A percentile compares a stretch with the other conserved stretches of the same genome.
Evolutionary conservation across 495 filamentous ascomycete species (phyloP).

Genomic region (Daldinia decipiens): DNA sequence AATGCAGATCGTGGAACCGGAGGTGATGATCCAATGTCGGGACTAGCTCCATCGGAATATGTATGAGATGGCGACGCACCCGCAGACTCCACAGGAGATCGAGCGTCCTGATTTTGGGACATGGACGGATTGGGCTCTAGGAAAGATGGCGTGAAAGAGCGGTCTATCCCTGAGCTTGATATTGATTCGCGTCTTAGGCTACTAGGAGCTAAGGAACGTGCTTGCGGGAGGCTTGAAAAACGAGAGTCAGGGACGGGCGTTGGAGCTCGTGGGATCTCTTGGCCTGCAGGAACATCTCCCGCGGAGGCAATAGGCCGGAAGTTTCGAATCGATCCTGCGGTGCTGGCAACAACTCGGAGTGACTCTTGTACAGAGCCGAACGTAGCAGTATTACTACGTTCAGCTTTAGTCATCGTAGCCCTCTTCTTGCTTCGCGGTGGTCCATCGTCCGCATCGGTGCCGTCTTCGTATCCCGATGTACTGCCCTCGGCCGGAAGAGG

Average conservation of each 20-base stretch:
- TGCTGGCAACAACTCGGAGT: slow-evolving; percentile 87
- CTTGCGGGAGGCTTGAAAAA: slow-evolving; percentile 44
- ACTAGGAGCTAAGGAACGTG: slow-evolving; percentile 33
- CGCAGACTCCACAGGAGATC: slow-evolving; percentile 58
- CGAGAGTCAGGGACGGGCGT: slow-evolving; percentile 73
- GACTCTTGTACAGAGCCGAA: slow-evolving; percentile 79
- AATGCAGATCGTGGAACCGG: slow-evolving; percentile 68
- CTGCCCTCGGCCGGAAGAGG: slow-evolving; percentile 57
- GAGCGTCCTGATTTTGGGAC: slow-evolving; percentile 50
- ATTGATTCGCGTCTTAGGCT: slow-evolving; percentile 41
- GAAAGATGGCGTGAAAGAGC: slow-evolving; percentile 23
- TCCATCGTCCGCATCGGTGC: slow-evolving; percentile 72
- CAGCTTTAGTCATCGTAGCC: slow-evolving; percentile 75
- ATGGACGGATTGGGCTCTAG: slow-evolving; percentile 35
- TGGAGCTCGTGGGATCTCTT: slow-evolving; percentile 81
- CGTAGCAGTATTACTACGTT: slow-evolving; percentile 72
- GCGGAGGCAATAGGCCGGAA: slow-evolving; percentile 78
- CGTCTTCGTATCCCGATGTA: slow-evolving; percentile 74
- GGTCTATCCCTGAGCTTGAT: slow-evolving; percentile 21
- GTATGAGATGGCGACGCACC: slow-evolving; percentile 66
- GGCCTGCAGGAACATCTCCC: slow-evolving; percentile 59
- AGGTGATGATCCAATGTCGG: slow-evolving; percentile 81
- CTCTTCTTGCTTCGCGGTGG: slow-evolving; percentile 67
- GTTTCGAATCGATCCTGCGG: slow-evolving; percentile 84
- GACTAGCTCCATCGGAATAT: slow-evolving; percentile 65